Evolutionary conservation across 2,329 filamentous ascomycete species (phyloP), one percentile per base, ranked within the genome.

Genomic region (Penicillium janthinellum): DNA sequence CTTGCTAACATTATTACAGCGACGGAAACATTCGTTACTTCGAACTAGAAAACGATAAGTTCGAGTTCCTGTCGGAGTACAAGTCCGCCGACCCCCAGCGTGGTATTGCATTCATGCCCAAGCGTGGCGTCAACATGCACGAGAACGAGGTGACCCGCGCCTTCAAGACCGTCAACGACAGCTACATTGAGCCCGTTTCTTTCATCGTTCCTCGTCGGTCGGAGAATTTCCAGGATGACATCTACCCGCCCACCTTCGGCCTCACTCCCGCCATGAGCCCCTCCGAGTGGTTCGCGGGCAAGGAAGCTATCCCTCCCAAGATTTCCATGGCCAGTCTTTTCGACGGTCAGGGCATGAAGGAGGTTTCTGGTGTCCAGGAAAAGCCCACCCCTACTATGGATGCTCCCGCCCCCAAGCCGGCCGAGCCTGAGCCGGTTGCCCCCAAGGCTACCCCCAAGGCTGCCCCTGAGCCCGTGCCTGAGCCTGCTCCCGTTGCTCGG

Each of bases 11-110:
- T 25, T 17, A 50, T 45, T 63, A 6, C 31, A 95, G 91, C 78
- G 95, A 99, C 74, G 95, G 95, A 72, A 99, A 99, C 79, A 99
- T 99, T 73, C 93, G 95, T 65, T 99, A 99, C 84, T 99, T 91
- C 77, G 95, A 99, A 79, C 96, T 96, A 73, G 91, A 96, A 75
- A 96, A 98, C 79, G 94, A 98, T 83, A 97, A 97, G 79, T 97
- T 99, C 74, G 94, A 99, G 79, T 96, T 91, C 78, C 82, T 99
- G 56, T 96, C 92, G 64, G 94, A 98, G 77, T 95, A 98, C 84
- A 96, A 97, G 80, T 98, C 95, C n/a, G 82, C 84, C 41, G 95
- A 99, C 66, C 94, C 95, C 35, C 95, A 99, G 80, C 88, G 95
- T 74, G 95, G 95, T 70, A 85, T 99, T 70, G 95, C 92, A 37